These are phyloP conservation scores for Cudoniella acicularis DNA, from an alignment of 495 filamentous ascomycete species.

Conservation along the genomic window DNA sequence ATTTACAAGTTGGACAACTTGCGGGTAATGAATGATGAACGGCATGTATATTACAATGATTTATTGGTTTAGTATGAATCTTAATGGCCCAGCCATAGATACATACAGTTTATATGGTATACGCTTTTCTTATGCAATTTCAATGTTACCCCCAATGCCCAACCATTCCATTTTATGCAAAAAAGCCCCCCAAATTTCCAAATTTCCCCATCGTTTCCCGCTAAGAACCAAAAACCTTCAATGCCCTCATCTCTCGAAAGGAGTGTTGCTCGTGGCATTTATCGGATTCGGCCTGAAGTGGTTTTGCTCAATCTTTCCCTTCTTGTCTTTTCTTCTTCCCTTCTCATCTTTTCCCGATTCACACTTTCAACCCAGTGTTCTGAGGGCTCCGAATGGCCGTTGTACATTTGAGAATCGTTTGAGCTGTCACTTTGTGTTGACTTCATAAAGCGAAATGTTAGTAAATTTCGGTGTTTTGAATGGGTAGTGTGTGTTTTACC, in stretches of 20 bases:
- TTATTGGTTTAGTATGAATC: neutral
- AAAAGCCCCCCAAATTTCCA: too few relatives aligned
- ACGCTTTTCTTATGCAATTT: too few relatives aligned
- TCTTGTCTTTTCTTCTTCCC: conserved; percentile 11
- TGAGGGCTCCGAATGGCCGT: neutral
- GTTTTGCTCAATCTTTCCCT: conserved; percentile 12
- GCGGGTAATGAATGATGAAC: neutral
- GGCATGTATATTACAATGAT: conserved; percentile 13
- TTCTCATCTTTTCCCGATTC: conserved; percentile 4
- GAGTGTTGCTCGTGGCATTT: too few relatives aligned
- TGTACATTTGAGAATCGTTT: neutral
- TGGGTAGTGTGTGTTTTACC: conserved; percentile 26
- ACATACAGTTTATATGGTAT: too few relatives aligned
- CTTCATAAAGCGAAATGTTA: neutral
- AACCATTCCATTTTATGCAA: too few relatives aligned
- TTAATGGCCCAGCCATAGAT: conserved; percentile 17
- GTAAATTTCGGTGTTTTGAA: neutral
- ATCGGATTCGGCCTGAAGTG: conserved; percentile 8
- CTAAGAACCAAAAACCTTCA: too few relatives aligned
- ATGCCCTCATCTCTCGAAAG: too few relatives aligned
- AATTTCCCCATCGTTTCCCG: too few relatives aligned
- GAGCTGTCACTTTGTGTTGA: conserved; percentile 4
- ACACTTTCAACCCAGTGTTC: conserved; percentile 13
- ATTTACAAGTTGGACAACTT: neutral
- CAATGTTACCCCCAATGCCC: too few relatives aligned